Evolutionary conservation across 1,284 basidiomycete species (phyloP).

Genomic region (Ustilago hordei): DNA sequence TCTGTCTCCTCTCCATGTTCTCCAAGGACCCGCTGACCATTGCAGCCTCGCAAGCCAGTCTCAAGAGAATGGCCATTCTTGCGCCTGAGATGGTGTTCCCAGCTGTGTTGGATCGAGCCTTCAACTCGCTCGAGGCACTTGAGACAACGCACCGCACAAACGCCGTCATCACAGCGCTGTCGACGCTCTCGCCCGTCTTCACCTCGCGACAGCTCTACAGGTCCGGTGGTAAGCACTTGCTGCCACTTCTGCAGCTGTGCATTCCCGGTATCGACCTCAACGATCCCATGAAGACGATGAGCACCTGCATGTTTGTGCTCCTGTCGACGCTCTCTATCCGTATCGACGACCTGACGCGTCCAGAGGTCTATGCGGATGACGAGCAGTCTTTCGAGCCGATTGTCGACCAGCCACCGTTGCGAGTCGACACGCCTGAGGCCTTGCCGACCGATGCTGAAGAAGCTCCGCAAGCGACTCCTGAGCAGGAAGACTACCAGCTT

Average conservation of each 20-base stretch:
- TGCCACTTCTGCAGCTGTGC: conserved; percentile 88
- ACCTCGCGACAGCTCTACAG: conserved; percentile 81
- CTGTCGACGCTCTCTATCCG: conserved; percentile 83
- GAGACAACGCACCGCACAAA: conserved; percentile 71
- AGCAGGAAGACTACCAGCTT: conserved; percentile 73
- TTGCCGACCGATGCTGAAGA: conserved; percentile 15
- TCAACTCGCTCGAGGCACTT: conserved; percentile 83
- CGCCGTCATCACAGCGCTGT: conserved; percentile 84
- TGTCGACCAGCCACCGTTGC: conserved; percentile 43
- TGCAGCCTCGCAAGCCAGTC: conserved; percentile 71
- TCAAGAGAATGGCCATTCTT: conserved; percentile 80
- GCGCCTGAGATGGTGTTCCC: conserved; percentile 92
- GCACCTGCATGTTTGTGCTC: conserved; percentile 81
- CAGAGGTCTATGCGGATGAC: conserved; percentile 52
- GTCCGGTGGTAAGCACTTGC: conserved; percentile 87
- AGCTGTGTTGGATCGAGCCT: conserved; percentile 89
- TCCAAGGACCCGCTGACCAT: conserved; percentile 77
- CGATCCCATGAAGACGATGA: conserved; percentile 88
- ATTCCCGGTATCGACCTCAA: conserved; percentile 95
- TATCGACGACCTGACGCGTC: conserved; percentile 79
- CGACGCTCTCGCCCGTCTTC: conserved; percentile 82
- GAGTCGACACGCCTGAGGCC: conserved; percentile 28
- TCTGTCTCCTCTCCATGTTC: conserved; percentile 93
- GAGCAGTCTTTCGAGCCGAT: conserved; percentile 31
- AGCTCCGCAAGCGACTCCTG: conserved; percentile 12